These are phyloP conservation scores for Epichloe uncinata DNA, from an alignment of 2,329 filamentous ascomycete species.

Conservation along the genomic window DNA sequence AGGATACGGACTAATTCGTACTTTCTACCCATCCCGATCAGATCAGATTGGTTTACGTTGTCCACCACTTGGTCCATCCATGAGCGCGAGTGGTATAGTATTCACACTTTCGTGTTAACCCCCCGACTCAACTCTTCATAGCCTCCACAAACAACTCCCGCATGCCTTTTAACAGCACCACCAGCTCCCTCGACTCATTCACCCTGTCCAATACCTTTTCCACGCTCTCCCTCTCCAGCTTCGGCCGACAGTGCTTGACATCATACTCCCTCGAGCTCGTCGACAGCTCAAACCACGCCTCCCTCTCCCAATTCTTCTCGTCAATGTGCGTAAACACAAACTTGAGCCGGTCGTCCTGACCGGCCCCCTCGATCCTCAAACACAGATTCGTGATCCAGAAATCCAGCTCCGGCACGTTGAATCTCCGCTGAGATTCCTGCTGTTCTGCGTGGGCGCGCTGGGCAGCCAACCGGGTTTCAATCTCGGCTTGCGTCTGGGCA, in stretches of 20 bases:
- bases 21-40: too few relatives aligned
- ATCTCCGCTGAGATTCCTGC: slow-evolving; percentile 69
- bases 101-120: not conserved
- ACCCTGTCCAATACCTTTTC: slow-evolving; percentile 65
- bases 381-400: slow-evolving; percentile 94
- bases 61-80: not conserved
- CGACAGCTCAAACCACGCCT: slow-evolving; percentile 87
- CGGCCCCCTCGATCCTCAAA: slow-evolving; percentile 78
- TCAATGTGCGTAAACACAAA: slow-evolving; percentile 83
- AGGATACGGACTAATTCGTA: too few relatives aligned
- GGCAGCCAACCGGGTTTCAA: slow-evolving; percentile 55
- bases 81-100: too few relatives aligned
- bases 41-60: too few relatives aligned
- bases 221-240: slow-evolving; percentile 65
- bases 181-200: slow-evolving; percentile 68
- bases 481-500: slow-evolving; percentile 53
- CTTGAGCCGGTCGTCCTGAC: slow-evolving; percentile 70
- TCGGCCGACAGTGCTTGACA: slow-evolving; percentile 68
- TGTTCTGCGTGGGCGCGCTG: slow-evolving; percentile 60
- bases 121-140: slow-evolving; percentile 30
- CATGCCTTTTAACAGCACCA: slow-evolving; percentile 67
- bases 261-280: slow-evolving; percentile 75
- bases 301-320: slow-evolving; percentile 74
- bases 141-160: slow-evolving; percentile 61
- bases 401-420: slow-evolving; percentile 85